Percentiles rank a stretch among this genome's conserved stretches.
Conservation (phyloP, 805 yeast species). For the Lipomyces spencermartinsiae region DNA sequence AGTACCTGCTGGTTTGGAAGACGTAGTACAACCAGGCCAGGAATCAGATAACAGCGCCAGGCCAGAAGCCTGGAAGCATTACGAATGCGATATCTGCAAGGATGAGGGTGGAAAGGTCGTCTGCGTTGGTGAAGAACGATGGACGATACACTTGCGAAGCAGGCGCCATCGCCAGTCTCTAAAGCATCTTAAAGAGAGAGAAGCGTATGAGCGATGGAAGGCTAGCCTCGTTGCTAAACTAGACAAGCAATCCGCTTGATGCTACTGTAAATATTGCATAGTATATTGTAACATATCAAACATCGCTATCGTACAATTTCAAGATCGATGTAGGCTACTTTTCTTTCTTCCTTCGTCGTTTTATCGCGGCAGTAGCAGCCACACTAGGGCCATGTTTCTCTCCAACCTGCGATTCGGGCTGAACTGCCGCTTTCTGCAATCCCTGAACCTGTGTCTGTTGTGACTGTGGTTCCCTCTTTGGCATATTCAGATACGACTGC, state of each 20-base stretch:
- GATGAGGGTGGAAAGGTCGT: slow-evolving; percentile 63
- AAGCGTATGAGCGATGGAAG: slow-evolving; percentile 39
- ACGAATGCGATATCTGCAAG: slow-evolving; percentile 68
- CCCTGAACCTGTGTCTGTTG: slow-evolving; percentile 6
- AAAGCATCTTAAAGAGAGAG: slow-evolving; percentile 33
- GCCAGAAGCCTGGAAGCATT: slow-evolving; percentile 66
- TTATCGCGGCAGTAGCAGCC: slow-evolving; percentile 16
- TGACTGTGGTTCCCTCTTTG: slow-evolving; percentile 1
- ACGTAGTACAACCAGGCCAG: slow-evolving; percentile 11
- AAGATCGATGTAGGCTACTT: slow-evolving; percentile 7
- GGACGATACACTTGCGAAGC: slow-evolving; percentile 71
- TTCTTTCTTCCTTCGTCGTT: slow-evolving; percentile 26
- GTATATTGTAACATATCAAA: not conserved
- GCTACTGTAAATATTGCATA: not conserved
- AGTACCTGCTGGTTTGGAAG: slow-evolving; percentile 41
- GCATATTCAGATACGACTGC: slow-evolving; percentile 21
- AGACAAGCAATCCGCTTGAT: not conserved
- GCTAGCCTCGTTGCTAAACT: slow-evolving; percentile 12
- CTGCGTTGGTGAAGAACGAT: slow-evolving; percentile 74
- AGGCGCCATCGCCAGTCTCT: slow-evolving; percentile 56
- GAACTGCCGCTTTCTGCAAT: not conserved
- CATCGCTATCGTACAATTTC: slow-evolving; percentile 7
- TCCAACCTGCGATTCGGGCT: not conserved
- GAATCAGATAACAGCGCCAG: slow-evolving; percentile 17
- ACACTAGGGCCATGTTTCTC: slow-evolving; percentile 7